Base-by-base conservation (phyloP, 345 rosid species). In the Trapa incisa region DNA sequence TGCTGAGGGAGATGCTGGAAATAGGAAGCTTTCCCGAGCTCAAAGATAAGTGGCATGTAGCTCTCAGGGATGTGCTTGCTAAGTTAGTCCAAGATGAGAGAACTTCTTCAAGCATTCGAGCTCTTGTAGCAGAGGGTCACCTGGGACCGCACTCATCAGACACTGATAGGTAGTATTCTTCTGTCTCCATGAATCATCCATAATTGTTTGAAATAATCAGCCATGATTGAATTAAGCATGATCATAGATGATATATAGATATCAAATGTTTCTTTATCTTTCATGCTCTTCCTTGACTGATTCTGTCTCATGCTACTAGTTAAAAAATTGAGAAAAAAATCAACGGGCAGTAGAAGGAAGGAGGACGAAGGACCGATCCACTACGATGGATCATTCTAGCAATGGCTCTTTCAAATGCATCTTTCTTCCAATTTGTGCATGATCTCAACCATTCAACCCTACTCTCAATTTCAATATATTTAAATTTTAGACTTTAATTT, bases 1-100 rank as follows among this genome's bases (percentile, higher is more conserved):
- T 83, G 66, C 78, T 85, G 67, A 78, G 79, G 73, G 87, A 82
- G 68, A 79, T 92, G 96, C 74, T 84, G 71, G 68, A 76, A 11
- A 78, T 64, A 61, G 89, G 82, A 77, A 71, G 64, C 7, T 79
- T 84, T 66, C 96, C 91, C 1, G 68, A 72, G 61, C 72, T 75
- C 35, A 73, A 37, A 37, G 89, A 84, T 71, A 89, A 83, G 78
- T 81, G 76, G 72, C 77, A 71, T 70, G 17, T 58, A 61, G 61
- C 78, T 43, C 65, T 83, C 47, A 77, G 74, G 75, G 86, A 80
- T 75, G 87, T 85, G 36, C 60, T 84, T 47, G 38, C 57, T 68
- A 79, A 78, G 73, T 84, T 92, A 76, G 76, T 70, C 11, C 81
- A 80, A 77, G 88, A 87, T 70, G 71, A 65, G 3, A 73, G 72